These are phyloP conservation scores for Termitomyces sp. DNA, from an alignment of 768 basidiomycete genomes.

Conservation along the genomic window DNA sequence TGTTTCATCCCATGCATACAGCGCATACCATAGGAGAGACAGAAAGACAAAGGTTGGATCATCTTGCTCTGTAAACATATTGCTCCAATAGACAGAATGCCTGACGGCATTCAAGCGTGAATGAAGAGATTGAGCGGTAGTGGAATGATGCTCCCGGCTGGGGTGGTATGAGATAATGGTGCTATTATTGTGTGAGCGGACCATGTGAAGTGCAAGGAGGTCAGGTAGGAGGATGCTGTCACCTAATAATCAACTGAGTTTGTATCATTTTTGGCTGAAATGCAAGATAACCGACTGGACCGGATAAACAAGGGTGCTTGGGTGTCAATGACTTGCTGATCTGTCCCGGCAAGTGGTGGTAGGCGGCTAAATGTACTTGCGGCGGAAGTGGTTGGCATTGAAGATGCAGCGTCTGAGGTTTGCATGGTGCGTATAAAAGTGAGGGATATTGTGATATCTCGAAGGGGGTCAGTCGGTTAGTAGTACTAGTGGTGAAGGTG, in stretches of 20 bases:
- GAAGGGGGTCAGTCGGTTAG: background rate
- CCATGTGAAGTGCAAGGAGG: conserved; percentile 52
- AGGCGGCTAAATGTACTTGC: conserved; percentile 10
- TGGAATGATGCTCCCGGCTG: conserved; percentile 26
- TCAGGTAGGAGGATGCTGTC: conserved; percentile 38
- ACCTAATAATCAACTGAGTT: conserved; percentile 16
- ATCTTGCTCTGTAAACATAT: conserved; percentile 33
- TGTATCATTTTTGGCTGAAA: background rate
- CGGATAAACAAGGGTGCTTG: conserved; percentile 43
- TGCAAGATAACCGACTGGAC: conserved; percentile 26
- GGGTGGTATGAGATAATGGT: conserved; percentile 46
- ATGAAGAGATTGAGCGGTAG: conserved; percentile 31
- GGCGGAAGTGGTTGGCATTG: conserved; percentile 17
- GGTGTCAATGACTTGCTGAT: conserved; percentile 43
- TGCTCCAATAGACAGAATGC: conserved; percentile 42
- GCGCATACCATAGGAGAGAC: conserved; percentile 51
- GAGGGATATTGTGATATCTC: conserved; percentile 55
- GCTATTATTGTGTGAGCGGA: conserved; percentile 33
- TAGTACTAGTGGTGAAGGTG: background rate
- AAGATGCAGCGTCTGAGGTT: conserved; percentile 21
- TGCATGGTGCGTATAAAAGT: conserved; percentile 44
- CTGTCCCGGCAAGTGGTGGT: conserved; percentile 8
- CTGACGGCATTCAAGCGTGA: conserved; percentile 34
- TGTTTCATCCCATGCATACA: conserved; percentile 61
- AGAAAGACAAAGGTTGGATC: conserved; percentile 58